Evolutionary conservation across 345 rosid genomes (phyloP).

Genomic region (Linum trigynum): DNA sequence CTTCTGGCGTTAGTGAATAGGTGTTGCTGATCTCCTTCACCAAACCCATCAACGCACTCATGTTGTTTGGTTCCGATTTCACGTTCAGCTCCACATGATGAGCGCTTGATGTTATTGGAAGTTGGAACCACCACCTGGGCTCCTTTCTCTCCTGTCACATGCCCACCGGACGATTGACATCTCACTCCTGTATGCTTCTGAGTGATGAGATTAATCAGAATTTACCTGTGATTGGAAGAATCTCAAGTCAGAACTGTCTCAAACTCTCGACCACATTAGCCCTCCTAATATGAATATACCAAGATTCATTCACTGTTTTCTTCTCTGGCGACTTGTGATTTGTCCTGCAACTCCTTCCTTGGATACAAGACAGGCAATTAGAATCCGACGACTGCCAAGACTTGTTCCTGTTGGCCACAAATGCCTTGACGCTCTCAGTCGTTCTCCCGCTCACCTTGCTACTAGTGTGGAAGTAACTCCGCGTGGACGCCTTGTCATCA

Average conservation of each 20-base stretch:
- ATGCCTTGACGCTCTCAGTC: constrained; percentile 28
- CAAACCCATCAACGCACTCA: constrained; percentile 45
- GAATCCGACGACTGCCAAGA: constrained; percentile 28
- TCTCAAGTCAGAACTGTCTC: constrained; percentile 49
- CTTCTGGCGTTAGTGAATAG: constrained; percentile 35
- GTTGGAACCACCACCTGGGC: constrained; percentile 33
- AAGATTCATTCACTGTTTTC: constrained; percentile 31
- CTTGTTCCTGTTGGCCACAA: constrained; percentile 32
- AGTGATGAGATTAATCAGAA: neutral
- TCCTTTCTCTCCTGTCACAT: constrained; percentile 34
- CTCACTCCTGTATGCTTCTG: neutral
- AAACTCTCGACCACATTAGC: constrained; percentile 43
- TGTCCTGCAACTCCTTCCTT: constrained; percentile 33
- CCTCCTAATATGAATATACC: constrained; percentile 46
- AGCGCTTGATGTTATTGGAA: constrained; percentile 45
- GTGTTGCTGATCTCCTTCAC: constrained; percentile 46
- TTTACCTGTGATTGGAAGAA: constrained; percentile 45
- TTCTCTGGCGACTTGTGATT: constrained; percentile 30
- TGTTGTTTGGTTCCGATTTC: constrained; percentile 35
- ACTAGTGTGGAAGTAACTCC: constrained; percentile 22
- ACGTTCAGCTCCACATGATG: constrained; percentile 58
- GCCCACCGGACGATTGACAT: neutral
- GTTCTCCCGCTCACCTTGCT: constrained; percentile 26
- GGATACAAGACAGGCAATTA: constrained; percentile 47
- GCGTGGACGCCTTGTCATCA: constrained; percentile 16